Evolutionary conservation across 2,329 filamentous ascomycete genomes (phyloP), one percentile per base, ranked within the genome.

Genomic region (Talaromyces sp.): DNA sequence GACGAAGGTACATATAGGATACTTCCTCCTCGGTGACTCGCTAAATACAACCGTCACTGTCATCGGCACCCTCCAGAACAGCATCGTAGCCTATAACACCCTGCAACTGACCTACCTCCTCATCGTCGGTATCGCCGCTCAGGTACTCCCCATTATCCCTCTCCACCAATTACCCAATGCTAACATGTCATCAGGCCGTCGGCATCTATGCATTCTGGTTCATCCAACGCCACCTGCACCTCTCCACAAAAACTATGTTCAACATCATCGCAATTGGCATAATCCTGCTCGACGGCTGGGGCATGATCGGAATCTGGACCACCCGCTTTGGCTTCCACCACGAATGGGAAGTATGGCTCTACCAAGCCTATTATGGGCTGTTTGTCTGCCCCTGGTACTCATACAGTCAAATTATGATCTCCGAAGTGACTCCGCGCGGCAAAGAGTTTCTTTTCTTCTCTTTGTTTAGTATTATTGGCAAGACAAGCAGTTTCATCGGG

Each of bases 381-480:
- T 83, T 89, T 56, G 85, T 90, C 7, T 89, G 87, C 67, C 87
- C 88, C 0, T 90, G 87, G 87, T 90, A 90, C 74, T 87, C 85
- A 57, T 90, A 90, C 74, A 86, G 83, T 0, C 88, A 90, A 72
- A 90, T 88, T 70, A 88, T 90, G 83, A 90, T 90, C 68, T 86
- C 84, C 2, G 88, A 89, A 69, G 87, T 90, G 2, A 89, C 87
- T 0, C 88, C 88, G 0, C 81, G 86, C 6, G 88, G 88, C 43
- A 87, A 89, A 70, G 88, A 90, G 68, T 90, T 89, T 70, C 77
- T 90, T 11, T 90, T 90, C 79, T 91, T 90, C 81, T 85, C 82
- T 56, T 75, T 90, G 1, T 90, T 90, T 76, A 87, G 84, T 67
- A 88, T 90, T 69, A 84, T 90, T 33, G 87, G 88, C 52, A 90